A percentile compares a stretch with the other conserved stretches of the same genome.
phyloP scores from a whole-genome alignment of 306 rosid genomes.

The Corylus americana region DNA sequence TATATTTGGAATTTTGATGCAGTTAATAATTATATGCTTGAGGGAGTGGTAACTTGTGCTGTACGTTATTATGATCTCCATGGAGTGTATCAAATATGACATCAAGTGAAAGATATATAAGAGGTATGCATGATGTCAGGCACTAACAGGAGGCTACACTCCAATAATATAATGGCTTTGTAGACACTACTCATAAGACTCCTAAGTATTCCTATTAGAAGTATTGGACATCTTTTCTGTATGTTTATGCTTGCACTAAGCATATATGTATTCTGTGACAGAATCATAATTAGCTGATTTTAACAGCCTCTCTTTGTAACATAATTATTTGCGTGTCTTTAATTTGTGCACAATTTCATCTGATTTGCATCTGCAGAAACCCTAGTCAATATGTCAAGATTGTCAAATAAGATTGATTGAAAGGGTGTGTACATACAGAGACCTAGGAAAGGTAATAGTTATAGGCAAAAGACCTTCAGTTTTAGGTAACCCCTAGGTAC shows the following conservation, averaged over 20 bases:
- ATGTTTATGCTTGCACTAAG: slow-evolving; percentile 1
- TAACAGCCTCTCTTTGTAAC: background rate
- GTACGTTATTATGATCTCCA: background rate
- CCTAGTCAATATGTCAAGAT: background rate
- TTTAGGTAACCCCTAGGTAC: too few relatives aligned
- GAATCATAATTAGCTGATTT: background rate
- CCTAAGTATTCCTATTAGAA: background rate
- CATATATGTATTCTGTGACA: background rate
- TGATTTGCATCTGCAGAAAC: background rate
- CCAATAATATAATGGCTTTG: background rate
- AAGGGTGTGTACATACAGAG: background rate
- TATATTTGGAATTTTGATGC: background rate
- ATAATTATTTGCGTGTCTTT: background rate
- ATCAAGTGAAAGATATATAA: background rate
- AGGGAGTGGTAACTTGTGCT: background rate
- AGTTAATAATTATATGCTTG: background rate
- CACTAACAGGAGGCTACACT: background rate
- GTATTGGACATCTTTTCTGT: background rate
- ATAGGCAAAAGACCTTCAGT: background rate
- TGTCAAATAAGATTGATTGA: background rate
- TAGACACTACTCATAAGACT: background rate
- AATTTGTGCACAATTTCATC: background rate
- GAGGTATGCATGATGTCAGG: background rate
- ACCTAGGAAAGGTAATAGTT: too few relatives aligned
- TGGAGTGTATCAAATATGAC: background rate